These are phyloP conservation scores for Beauveria scarabaeidicola DNA, from an alignment of 2,329 filamentous ascomycete species.

Conservation along the genomic window DNA sequence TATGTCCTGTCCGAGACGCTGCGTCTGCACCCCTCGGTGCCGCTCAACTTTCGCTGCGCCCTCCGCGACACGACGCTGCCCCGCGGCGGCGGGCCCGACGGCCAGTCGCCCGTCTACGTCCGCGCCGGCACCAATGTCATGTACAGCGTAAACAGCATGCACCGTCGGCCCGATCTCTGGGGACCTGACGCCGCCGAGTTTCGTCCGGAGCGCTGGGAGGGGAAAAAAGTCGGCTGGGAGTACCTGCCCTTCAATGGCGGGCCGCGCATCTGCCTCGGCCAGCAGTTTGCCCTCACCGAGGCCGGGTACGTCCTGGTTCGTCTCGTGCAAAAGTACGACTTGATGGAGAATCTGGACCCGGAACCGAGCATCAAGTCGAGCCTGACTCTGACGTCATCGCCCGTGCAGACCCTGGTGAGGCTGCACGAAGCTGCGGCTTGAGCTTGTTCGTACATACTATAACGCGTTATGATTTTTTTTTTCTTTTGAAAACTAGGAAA, in stretches of 20 bases:
- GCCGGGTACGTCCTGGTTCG: constrained; percentile 59
- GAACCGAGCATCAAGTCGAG: not conserved
- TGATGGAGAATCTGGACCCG: not conserved
- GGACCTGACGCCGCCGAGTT: constrained; percentile 28
- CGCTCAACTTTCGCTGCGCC: constrained; percentile 24
- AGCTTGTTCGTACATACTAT: not conserved
- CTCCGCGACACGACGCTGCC: constrained; percentile 25
- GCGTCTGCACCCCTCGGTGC: constrained; percentile 27
- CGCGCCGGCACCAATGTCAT: constrained; percentile 23
- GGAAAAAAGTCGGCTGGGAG: constrained; percentile 21
- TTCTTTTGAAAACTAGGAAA: not conserved
- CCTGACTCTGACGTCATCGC: not conserved
- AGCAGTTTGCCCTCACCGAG: constrained; percentile 67
- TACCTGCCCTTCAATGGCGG: constrained; percentile 30
- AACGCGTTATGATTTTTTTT: not conserved
- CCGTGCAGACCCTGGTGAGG: not conserved
- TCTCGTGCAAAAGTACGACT: constrained; percentile 48
- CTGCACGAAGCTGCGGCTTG: not conserved
- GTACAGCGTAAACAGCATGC: constrained; percentile 20
- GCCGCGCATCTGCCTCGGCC: constrained; percentile 53
- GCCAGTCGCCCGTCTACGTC: constrained; percentile 21
- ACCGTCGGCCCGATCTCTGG: constrained; percentile 27
- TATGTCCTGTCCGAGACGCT: constrained; percentile 20
- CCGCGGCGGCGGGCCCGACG: constrained; percentile 26
- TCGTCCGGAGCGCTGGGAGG: constrained; percentile 29